phyloP scores from a whole-genome alignment of 2,329 filamentous ascomycete genomes.

The Tolypocladium sp. region DNA sequence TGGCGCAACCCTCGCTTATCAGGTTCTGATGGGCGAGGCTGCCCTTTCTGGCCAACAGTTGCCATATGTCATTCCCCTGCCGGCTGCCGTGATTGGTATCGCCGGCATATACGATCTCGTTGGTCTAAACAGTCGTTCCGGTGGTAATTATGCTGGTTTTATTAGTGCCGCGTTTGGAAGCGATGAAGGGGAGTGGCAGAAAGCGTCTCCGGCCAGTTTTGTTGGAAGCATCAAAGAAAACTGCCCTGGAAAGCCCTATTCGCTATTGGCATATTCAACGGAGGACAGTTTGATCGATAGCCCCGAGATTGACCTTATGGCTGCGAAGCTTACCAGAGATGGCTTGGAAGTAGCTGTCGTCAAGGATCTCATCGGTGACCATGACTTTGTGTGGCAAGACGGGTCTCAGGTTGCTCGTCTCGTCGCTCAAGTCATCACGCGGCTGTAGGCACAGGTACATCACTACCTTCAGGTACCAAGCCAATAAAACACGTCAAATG shows the following conservation, averaged over 20 bases:
- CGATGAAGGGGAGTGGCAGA: constrained; percentile 39
- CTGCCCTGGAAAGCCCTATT: constrained; percentile 24
- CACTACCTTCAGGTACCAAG: no score
- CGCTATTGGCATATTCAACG: constrained; percentile 34
- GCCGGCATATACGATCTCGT: constrained; percentile 60
- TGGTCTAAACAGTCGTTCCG: constrained; percentile 37
- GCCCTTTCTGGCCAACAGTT: constrained; percentile 12
- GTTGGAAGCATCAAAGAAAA: constrained; percentile 28
- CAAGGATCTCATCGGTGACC: constrained; percentile 43
- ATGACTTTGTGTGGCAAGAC: constrained; percentile 56
- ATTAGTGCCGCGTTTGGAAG: constrained; percentile 51
- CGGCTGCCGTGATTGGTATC: constrained; percentile 46
- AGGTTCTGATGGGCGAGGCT: constrained; percentile 41
- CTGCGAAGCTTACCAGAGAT: constrained; percentile 30
- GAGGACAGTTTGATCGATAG: constrained; percentile 42
- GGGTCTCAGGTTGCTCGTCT: constrained; percentile 46
- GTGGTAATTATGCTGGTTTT: constrained; percentile 45
- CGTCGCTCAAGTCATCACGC: constrained; percentile 20
- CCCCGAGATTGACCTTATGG: constrained; percentile 50
- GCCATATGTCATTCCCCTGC: constrained; percentile 22
- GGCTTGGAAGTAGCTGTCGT: constrained; percentile 20
- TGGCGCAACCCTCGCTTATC: constrained; percentile 54
- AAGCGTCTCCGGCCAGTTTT: constrained; percentile 42
- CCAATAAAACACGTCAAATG: no score
- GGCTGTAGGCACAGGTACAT: not conserved